Evolutionary conservation across 2,329 filamentous ascomycete species (phyloP).

Genomic region (Elsinoe perseae): DNA sequence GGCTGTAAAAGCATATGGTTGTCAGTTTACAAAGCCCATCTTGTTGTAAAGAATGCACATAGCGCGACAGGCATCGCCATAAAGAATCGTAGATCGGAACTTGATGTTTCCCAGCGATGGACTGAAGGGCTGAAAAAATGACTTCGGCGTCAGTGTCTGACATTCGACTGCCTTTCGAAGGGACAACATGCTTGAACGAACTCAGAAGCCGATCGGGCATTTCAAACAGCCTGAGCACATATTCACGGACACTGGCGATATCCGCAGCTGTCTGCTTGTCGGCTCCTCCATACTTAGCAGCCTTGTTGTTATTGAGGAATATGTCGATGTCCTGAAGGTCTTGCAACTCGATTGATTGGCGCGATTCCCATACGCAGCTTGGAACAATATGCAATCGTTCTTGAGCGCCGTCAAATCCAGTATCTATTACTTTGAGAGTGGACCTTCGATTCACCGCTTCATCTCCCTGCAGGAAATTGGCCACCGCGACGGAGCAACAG

Average conservation of each 20-base stretch:
- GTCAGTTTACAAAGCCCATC: not conserved
- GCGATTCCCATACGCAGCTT: slow-evolving; percentile 14
- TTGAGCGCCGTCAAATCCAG: slow-evolving; percentile 24
- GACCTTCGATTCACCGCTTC: slow-evolving; percentile 24
- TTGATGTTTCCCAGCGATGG: not conserved
- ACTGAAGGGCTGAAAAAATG: not conserved
- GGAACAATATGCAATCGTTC: slow-evolving; percentile 26
- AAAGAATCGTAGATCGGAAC: not conserved
- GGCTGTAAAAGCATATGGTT: not conserved
- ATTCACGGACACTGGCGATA: not conserved
- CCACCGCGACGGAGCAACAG: slow-evolving; percentile 28
- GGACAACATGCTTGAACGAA: not conserved
- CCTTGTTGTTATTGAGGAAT: not conserved
- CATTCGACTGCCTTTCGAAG: not conserved
- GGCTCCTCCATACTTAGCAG: not conserved
- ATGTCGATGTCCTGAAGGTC: slow-evolving; percentile 2
- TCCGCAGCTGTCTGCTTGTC: not conserved
- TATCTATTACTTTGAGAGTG: not conserved
- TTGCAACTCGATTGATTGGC: not conserved
- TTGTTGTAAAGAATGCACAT: not conserved
- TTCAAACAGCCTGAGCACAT: not conserved
- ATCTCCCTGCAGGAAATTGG: slow-evolving; percentile 18
- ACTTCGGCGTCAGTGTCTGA: not conserved
- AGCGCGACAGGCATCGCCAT: not conserved
- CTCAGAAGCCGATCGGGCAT: not conserved